Percentiles rank a stretch among this genome's conserved stretches.
Evolutionary conservation across 2,329 filamentous ascomycete genomes (phyloP).

Genomic region (Claviceps lovelessii): DNA sequence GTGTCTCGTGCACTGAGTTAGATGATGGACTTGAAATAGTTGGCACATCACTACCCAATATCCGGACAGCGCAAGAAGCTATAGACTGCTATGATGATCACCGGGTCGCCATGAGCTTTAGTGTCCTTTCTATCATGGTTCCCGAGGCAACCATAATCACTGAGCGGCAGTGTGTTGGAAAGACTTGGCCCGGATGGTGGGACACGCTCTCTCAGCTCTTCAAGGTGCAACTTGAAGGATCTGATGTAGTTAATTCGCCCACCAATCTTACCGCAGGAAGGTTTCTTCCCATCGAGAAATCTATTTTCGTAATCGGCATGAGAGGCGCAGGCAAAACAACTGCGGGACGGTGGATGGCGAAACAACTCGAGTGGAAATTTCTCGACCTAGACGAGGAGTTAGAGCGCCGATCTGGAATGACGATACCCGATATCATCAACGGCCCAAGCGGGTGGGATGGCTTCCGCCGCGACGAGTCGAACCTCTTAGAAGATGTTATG

Average conservation of each 20-base stretch:
- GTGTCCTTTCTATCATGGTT: slow-evolving; percentile 63
- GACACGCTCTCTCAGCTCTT: slow-evolving; percentile 72
- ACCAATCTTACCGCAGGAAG: slow-evolving; percentile 7
- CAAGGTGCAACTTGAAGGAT: slow-evolving; percentile 59
- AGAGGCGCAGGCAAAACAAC: slow-evolving; percentile 94
- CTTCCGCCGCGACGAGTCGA: slow-evolving; percentile 68
- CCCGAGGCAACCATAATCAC: slow-evolving; percentile 61
- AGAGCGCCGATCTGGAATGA: slow-evolving; percentile 56
- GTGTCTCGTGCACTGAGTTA: slow-evolving; percentile 70
- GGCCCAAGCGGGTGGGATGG: slow-evolving; percentile 64
- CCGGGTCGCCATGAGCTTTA: slow-evolving; percentile 96
- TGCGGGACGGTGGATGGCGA: slow-evolving; percentile 71
- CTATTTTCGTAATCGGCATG: slow-evolving; percentile 94
- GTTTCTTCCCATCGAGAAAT: slow-evolving; percentile 31
- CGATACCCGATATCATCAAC: slow-evolving; percentile 76
- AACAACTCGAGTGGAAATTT: slow-evolving; percentile 59
- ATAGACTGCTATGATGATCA: slow-evolving; percentile 96
- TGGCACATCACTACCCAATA: slow-evolving; percentile 32
- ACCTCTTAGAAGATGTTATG: slow-evolving; percentile 58
- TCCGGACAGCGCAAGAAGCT: slow-evolving; percentile 45
- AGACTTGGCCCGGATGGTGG: slow-evolving; percentile 99
- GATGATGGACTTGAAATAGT: slow-evolving; percentile 81
- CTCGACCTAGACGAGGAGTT: slow-evolving; percentile 81
- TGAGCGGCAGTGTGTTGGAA: slow-evolving; percentile 85
- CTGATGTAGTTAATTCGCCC: slow-evolving; percentile 33